Percentiles rank a stretch among this genome's conserved stretches.
phyloP scores from a whole-genome alignment of 495 filamentous ascomycete species.

The Aspergillus sclerotioniger region DNA sequence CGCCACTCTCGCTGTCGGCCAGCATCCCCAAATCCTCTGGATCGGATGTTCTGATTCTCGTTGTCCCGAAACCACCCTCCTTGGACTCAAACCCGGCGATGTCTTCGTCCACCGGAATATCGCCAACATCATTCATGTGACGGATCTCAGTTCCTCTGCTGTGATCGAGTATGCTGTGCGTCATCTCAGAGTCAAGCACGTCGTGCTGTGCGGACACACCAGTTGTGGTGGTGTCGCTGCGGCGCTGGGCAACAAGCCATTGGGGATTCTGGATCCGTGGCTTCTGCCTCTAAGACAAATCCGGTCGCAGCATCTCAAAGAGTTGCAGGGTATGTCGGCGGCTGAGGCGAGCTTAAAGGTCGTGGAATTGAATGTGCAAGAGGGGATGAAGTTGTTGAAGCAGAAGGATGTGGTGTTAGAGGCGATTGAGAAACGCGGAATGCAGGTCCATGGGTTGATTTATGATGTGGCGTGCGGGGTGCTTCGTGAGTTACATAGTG shows the following conservation, averaged over 20 bases:
- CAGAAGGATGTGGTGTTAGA: constrained; percentile 58
- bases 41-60: constrained; percentile 90
- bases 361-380: constrained; percentile 67
- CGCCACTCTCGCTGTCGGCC: constrained; percentile 63
- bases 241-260: constrained; percentile 61
- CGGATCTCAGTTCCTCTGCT: constrained; percentile 70
- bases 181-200: constrained; percentile 73
- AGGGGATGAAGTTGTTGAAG: constrained; percentile 64
- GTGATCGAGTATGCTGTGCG: constrained; percentile 82
- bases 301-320: constrained; percentile 46
- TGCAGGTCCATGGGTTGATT: constrained; percentile 73
- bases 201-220: constrained; percentile 84
- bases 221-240: constrained; percentile 77
- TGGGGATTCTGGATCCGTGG: constrained; percentile 82
- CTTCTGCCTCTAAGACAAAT: constrained; percentile 67
- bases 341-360: constrained; percentile 51
- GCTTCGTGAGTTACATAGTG: constrained; percentile 54
- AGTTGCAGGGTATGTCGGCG: constrained; percentile 48
- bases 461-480: constrained; percentile 65
- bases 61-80: constrained; percentile 81
- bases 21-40: constrained; percentile 81
- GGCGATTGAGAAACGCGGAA: constrained; percentile 64
- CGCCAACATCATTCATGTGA: constrained; percentile 78
- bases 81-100: constrained; percentile 79
- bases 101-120: constrained; percentile 95